Evolutionary conservation across 2,329 filamentous ascomycete genomes (phyloP).

Genomic region (Raffaelea ambrosiae): DNA sequence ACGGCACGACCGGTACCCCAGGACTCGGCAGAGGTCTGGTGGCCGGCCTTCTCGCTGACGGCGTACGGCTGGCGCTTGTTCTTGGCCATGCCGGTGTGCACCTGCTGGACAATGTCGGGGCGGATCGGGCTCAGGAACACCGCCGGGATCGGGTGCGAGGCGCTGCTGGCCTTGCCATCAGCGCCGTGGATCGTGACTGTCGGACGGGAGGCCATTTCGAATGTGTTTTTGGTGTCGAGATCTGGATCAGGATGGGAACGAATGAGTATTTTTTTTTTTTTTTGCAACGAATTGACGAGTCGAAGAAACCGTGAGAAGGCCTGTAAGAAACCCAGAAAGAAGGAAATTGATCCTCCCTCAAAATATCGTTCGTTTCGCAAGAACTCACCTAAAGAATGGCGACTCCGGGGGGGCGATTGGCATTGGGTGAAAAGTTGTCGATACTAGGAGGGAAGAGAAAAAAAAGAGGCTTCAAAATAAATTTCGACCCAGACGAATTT

Average conservation of each 20-base stretch:
- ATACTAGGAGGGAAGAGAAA: neutral
- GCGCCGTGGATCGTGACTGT: slow-evolving; percentile 95
- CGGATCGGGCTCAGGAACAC: slow-evolving; percentile 98
- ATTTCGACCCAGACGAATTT: no score
- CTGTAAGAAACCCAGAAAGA: no score
- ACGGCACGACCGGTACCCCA: slow-evolving; percentile 99
- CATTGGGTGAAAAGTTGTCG: neutral
- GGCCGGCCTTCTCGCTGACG: slow-evolving; percentile 99
- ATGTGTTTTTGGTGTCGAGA: neutral
- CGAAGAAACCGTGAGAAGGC: no score
- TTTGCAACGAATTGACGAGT: no score
- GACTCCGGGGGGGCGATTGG: slow-evolving; percentile 2
- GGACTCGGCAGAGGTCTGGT: slow-evolving; percentile 99
- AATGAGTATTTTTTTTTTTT: no score
- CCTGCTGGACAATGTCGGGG: slow-evolving; percentile 97
- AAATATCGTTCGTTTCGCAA: no score
- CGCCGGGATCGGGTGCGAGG: slow-evolving; percentile 85
- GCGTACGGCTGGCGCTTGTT: slow-evolving; percentile 99
- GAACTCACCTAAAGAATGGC: neutral
- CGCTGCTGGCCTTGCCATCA: slow-evolving; percentile 86
- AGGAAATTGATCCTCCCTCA: no score
- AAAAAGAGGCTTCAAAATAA: neutral
- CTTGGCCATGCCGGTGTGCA: slow-evolving; percentile 99
- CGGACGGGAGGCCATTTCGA: slow-evolving; percentile 82
- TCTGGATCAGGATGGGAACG: neutral